phyloP scores from a whole-genome alignment of 2,329 filamentous ascomycete genomes.

The Sordariomycetes sp. region DNA sequence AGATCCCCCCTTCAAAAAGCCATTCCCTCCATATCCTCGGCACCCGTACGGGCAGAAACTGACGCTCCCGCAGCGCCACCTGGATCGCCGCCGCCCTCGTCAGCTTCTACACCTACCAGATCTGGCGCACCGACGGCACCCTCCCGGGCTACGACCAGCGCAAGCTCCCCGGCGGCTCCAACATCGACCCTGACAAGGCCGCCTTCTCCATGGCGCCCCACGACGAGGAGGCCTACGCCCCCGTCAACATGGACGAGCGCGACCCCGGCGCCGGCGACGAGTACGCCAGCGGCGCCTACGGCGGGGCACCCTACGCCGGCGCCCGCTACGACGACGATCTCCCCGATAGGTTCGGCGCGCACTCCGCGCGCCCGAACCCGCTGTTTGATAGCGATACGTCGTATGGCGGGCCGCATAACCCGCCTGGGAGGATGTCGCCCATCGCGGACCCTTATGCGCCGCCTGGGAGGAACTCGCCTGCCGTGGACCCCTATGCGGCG shows the following conservation, averaged over 20 bases:
- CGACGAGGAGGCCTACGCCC: conserved; percentile 52
- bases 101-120: conserved; percentile 46
- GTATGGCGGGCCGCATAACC: conserved; percentile 19
- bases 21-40: too few species aligned
- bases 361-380: conserved; percentile 14
- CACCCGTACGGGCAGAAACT: conserved; percentile 7
- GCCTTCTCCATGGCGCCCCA: conserved; percentile 56
- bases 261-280: conserved; percentile 21
- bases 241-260: conserved; percentile 43
- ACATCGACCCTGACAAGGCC: conserved; percentile 57
- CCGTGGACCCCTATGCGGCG: conserved; percentile 17
- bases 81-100: conserved; percentile 39
- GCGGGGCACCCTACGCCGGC: conserved; percentile 7
- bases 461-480: conserved; percentile 9
- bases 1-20: too few species aligned
- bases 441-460: conserved; percentile 21
- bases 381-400: conserved; percentile 37
- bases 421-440: conserved; percentile 5
- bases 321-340: conserved; percentile 21
- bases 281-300: conserved; percentile 18
- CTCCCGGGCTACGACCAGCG: conserved; percentile 47
- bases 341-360: conserved; percentile 22
- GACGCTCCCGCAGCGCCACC: conserved; percentile 31
- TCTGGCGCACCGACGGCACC: conserved; percentile 45
- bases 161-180: conserved; percentile 24